Evolutionary conservation across 2,329 filamentous ascomycete genomes (phyloP), one percentile per base, ranked within the genome.

Genomic region (Monilinia fructigena): DNA sequence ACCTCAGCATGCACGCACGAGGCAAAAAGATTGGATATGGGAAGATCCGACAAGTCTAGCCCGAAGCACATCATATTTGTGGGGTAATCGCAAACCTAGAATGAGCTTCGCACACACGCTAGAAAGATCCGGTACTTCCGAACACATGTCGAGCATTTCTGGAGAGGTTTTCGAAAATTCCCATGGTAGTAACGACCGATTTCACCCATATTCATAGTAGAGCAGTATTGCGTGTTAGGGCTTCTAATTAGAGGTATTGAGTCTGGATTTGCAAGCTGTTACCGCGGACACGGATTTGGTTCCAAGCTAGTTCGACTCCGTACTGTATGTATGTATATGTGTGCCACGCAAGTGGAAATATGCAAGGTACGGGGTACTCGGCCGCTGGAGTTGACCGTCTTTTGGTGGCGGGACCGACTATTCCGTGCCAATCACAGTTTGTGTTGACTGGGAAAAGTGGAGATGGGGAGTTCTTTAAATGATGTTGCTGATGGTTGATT

Each of bases 31-130:
- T 23, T n/a, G 28, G 4, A 31, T 11, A 47, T n/a, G 2, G 2
- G 20, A 38, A 28, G 47, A 47, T 31, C 5, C 26, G 40, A 14
- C 26, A 31, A 58, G 28, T 47, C 42, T 31, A 59, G 20, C 26
- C 26, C 3, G 6, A 59, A 59, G 56, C 56, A 59, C 56, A 59
- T 42, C 42, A 59, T 48, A 35, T 42, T 59, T 48, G 28, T 59
- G 56, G 56, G 20, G 45, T 47, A 26, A 10, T 8, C 20, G 6
- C 18, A 12, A 35, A n/a, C 14, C 42, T 47, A 18, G 45, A 47
- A 47, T 20, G 20, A 47, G 7, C 20, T 20, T 47, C 20, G 45
- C n/a, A 47, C 18, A 20, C 8, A 31, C 26, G 20, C 40, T 45
- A 28, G 6, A 5, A 28, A 45, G 14, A 10, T 59, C 55, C 55